Evolutionary conservation across 768 basidiomycete genomes (phyloP).

Genomic region (Auriculariales sp.): DNA sequence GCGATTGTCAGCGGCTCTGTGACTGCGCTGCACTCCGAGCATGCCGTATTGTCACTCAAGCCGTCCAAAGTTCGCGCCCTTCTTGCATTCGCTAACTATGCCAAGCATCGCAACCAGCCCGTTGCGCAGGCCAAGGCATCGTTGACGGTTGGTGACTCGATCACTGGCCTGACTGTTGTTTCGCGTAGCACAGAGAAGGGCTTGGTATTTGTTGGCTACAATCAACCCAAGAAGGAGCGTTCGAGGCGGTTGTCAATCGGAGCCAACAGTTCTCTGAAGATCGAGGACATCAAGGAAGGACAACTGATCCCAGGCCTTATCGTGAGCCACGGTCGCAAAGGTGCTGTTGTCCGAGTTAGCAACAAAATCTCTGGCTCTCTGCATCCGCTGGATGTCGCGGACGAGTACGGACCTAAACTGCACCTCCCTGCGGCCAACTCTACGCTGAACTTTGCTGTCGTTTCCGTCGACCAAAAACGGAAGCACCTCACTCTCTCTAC

Average conservation of each 20-base stretch:
- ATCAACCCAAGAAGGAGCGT: constrained; percentile 36
- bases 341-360: constrained; percentile 65
- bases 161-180: constrained; percentile 76
- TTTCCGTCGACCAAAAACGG: constrained; percentile 50
- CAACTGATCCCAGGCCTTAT: constrained; percentile 74
- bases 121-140: constrained; percentile 46
- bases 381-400: constrained; percentile 68
- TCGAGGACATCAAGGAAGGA: constrained; percentile 56
- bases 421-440: constrained; percentile 49
- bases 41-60: constrained; percentile 58
- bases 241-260: constrained; percentile 11
- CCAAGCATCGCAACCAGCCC: constrained; percentile 57
- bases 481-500: constrained; percentile 69
- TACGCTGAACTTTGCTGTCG: constrained; percentile 54
- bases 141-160: constrained; percentile 51
- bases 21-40: constrained; percentile 74
- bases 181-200: constrained; percentile 76
- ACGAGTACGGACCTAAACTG: constrained; percentile 53
- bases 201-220: constrained; percentile 66
- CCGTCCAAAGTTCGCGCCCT: constrained; percentile 62
- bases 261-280: constrained; percentile 36
- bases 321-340: constrained; percentile 52
- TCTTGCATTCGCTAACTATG: constrained; percentile 76
- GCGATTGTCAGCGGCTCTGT: constrained; percentile 55
- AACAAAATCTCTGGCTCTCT: constrained; percentile 58